A percentile compares a stretch with the other conserved stretches of the same genome.
Evolutionary conservation across 2,329 filamentous ascomycete species (phyloP).

Genomic region (Cordyceps javanica): DNA sequence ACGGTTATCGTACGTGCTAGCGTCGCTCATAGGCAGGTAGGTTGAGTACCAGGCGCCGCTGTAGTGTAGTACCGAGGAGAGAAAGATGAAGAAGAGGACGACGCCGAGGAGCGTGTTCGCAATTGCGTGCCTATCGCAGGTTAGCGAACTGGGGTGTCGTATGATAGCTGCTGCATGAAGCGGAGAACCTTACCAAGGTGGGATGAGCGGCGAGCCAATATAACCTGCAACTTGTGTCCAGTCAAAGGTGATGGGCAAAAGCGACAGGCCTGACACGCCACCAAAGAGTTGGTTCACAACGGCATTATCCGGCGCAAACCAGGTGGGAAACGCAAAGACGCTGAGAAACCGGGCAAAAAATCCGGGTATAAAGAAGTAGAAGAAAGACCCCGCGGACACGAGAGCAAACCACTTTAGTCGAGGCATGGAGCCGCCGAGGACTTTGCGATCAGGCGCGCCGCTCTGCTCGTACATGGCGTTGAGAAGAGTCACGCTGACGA

Average conservation of each 20-base stretch:
- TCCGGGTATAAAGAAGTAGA: constrained; percentile 65
- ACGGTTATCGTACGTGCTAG: constrained; percentile 65
- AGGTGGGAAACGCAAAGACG: constrained; percentile 65
- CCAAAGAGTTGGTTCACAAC: constrained; percentile 70
- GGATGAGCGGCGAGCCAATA: constrained; percentile 60
- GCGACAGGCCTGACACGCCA: constrained; percentile 57
- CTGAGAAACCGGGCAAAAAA: constrained; percentile 64
- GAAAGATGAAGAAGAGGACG: constrained; percentile 57
- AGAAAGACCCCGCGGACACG: constrained; percentile 50
- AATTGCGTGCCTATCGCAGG: constrained; percentile 53
- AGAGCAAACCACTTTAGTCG: constrained; percentile 59
- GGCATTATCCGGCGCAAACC: constrained; percentile 62
- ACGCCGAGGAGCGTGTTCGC: constrained; percentile 66
- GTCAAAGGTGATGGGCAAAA: constrained; percentile 70
- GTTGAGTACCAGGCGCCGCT: constrained; percentile 57
- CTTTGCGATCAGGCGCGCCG: constrained; percentile 40
- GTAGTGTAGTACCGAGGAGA: constrained; percentile 57
- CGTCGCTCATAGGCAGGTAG: constrained; percentile 64
- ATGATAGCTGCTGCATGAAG: not conserved
- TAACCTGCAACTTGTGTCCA: constrained; percentile 69
- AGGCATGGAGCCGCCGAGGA: constrained; percentile 59
- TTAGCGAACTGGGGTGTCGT: not conserved
- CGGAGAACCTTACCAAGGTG: constrained; percentile 51
- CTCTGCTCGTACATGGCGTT: constrained; percentile 65
- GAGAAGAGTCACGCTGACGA: constrained; percentile 62